Evolutionary conservation across 345 rosid genomes (phyloP).

Genomic region (Lepidium didymum): DNA sequence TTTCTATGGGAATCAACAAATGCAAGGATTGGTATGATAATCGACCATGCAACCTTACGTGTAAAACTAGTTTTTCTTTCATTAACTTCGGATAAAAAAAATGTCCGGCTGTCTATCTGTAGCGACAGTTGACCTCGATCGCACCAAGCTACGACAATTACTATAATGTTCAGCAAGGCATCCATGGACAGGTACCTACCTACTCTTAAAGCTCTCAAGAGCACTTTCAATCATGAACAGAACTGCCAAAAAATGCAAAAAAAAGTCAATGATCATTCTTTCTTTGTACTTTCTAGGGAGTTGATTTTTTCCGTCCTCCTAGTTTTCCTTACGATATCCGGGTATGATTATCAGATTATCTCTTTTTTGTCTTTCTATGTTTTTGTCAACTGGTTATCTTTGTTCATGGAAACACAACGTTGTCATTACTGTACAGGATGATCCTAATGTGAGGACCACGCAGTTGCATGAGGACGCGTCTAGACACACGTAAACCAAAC

Average conservation of each 20-base stretch:
- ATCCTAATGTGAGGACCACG: slow-evolving; percentile 63
- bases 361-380: neutral
- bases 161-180: slow-evolving; percentile 44
- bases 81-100: slow-evolving; percentile 20
- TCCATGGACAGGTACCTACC: slow-evolving; percentile 46
- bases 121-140: slow-evolving; percentile 57
- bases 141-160: slow-evolving; percentile 54
- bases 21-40: slow-evolving; percentile 54
- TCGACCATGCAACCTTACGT: slow-evolving; percentile 12
- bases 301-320: slow-evolving; percentile 67
- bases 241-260: neutral
- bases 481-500: slow-evolving; percentile 46
- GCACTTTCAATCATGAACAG: neutral
- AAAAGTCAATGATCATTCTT: neutral
- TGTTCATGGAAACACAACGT: slow-evolving; percentile 8
- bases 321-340: slow-evolving; percentile 44
- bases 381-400: neutral
- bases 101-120: slow-evolving; percentile 13
- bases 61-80: slow-evolving; percentile 15
- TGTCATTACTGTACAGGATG: slow-evolving; percentile 41
- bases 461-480: slow-evolving; percentile 67
- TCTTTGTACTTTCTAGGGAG: slow-evolving; percentile 30
- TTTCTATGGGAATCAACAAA: slow-evolving; percentile 48
- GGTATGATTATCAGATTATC: slow-evolving; percentile 27
- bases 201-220: neutral